Percentiles rank a stretch among this genome's conserved stretches.
These are phyloP conservation scores for Boletus coccyginus DNA, from an alignment of 768 basidiomycete genomes.

Conservation along the genomic window DNA sequence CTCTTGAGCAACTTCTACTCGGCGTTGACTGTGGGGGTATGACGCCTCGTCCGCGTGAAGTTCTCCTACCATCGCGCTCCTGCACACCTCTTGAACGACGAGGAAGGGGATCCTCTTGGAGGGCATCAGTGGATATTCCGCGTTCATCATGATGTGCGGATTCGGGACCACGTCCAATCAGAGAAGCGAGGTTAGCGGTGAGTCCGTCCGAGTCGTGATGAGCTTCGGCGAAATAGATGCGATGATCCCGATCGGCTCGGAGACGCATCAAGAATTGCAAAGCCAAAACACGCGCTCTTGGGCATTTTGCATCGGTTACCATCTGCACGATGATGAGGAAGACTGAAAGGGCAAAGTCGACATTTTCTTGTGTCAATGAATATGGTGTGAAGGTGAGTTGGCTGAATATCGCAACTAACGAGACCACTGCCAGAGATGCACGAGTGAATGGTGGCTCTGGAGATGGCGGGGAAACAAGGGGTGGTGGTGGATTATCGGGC, in stretches of 20 bases:
- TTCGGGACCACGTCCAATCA: constrained; percentile 54
- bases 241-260: constrained; percentile 87
- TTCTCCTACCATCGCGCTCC: constrained; percentile 49
- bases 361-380: constrained; percentile 43
- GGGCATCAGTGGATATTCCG: constrained; percentile 17
- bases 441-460: constrained; percentile 37
- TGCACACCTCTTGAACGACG: constrained; percentile 49
- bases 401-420: constrained; percentile 63
- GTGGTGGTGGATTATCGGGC: constrained; percentile 34
- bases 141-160: constrained; percentile 29
- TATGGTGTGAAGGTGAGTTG: constrained; percentile 71
- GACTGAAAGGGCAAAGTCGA: constrained; percentile 52
- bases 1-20: constrained; percentile 65
- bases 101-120: constrained; percentile 27
- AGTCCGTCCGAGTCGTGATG: constrained; percentile 58
- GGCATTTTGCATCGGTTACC: constrained; percentile 43
- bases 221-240: constrained; percentile 63
- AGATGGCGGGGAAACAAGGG: constrained; percentile 24
- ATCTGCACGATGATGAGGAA: constrained; percentile 52
- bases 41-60: constrained; percentile 51
- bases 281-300: constrained; percentile 63
- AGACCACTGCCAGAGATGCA: constrained; percentile 58
- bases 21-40: constrained; percentile 43
- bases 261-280: constrained; percentile 88
- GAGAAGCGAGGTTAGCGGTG: constrained; percentile 53